These are phyloP conservation scores for Phytophthora colocasiae DNA, from an alignment of 352 stramenopile species.

Conservation along the genomic window DNA sequence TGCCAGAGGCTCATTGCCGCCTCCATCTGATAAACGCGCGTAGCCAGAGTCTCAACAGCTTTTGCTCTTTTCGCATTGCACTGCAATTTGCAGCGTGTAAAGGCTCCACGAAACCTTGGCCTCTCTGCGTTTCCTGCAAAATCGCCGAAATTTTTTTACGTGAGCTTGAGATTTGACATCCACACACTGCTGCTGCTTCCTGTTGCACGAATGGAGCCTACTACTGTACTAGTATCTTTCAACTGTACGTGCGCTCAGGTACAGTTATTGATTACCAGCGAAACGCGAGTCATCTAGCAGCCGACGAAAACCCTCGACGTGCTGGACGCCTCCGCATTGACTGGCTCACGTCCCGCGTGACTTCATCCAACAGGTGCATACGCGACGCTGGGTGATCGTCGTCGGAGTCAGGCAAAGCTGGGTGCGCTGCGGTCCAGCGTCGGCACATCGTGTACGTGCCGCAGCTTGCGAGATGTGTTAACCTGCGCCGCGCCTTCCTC, in stretches of 20 bases:
- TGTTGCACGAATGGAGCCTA: not conserved
- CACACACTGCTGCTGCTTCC: slow-evolving; percentile 7
- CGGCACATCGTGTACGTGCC: not conserved
- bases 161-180: slow-evolving; percentile 26
- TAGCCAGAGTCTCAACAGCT: not conserved
- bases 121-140: slow-evolving; percentile 20
- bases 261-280: slow-evolving; percentile 3
- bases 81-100: slow-evolving; percentile 10
- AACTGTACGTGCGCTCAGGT: no score
- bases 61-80: not conserved
- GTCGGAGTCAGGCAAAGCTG: slow-evolving; percentile 1
- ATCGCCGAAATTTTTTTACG: slow-evolving; percentile 13
- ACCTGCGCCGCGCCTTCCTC: not conserved
- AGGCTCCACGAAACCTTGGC: slow-evolving; percentile 15
- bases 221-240: no score
- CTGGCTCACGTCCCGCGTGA: slow-evolving; percentile 9
- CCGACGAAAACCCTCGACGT: slow-evolving; percentile 11
- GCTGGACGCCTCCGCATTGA: not conserved
- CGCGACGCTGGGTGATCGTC: not conserved
- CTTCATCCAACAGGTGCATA: slow-evolving; percentile 1
- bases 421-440: slow-evolving; percentile 13
- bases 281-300: slow-evolving; percentile 12
- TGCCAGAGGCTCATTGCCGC: not conserved
- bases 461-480: not conserved
- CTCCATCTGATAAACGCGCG: slow-evolving; percentile 3